Conservation (phyloP, 163 green algal species). For the Scenedesmus sp. region DNA sequence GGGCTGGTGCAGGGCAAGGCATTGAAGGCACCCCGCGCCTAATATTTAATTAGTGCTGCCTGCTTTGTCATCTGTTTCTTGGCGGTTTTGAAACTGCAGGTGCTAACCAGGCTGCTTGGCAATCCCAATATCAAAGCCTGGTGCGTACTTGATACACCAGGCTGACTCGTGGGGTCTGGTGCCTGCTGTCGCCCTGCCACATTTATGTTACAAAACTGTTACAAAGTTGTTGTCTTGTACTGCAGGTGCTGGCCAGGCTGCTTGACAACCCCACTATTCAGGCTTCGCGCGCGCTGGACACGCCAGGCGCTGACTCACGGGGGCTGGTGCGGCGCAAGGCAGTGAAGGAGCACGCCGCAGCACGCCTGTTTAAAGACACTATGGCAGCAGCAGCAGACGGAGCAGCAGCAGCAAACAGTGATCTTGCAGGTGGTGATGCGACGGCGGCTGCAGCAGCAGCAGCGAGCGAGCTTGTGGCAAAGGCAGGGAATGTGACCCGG, state of each 20-base stretch:
- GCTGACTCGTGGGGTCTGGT: too few relatives aligned
- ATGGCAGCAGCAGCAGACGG: constrained; percentile 14
- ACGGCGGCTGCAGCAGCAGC: not conserved
- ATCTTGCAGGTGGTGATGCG: not conserved
- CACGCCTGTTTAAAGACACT: constrained; percentile 65
- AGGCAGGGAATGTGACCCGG: not conserved
- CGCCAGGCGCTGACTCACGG: constrained; percentile 25
- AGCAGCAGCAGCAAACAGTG: not conserved
- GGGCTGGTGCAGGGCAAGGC: too few relatives aligned
- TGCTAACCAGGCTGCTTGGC: too few relatives aligned
- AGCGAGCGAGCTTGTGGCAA: not conserved
- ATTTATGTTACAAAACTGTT: not conserved
- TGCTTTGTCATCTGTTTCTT: too few relatives aligned
- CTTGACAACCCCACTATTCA: constrained; percentile 63
- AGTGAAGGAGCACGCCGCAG: constrained; percentile 78
- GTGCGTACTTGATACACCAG: too few relatives aligned
- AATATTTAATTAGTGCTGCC: too few relatives aligned
- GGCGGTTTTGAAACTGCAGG: too few relatives aligned
- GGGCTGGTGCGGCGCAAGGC: constrained; percentile 63
- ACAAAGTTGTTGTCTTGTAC: constrained; percentile 16
- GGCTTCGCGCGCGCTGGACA: constrained; percentile 47
- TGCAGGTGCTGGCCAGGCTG: constrained; percentile 56
- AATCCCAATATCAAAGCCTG: too few relatives aligned
- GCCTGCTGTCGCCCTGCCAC: not conserved
- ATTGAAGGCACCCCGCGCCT: too few relatives aligned